Conservation (phyloP, 768 basidiomycete species). For the Trametopsis cervina region DNA sequence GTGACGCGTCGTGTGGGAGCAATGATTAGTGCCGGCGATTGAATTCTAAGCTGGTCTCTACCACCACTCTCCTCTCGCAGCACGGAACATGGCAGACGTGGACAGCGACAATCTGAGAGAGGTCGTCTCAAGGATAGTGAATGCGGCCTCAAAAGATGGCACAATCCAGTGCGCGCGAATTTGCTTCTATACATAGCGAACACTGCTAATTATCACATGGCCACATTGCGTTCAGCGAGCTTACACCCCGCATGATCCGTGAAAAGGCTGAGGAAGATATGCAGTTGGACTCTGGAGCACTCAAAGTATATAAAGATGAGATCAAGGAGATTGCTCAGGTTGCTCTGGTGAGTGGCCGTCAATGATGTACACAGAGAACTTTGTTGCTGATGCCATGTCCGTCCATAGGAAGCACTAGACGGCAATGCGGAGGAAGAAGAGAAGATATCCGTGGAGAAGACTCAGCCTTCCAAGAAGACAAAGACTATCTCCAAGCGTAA, state of each 20-base stretch:
- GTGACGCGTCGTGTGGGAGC: not conserved
- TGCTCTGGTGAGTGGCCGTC: conserved; percentile 31
- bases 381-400: conserved; percentile 11
- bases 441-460: not conserved
- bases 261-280: conserved; percentile 41
- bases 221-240: not conserved
- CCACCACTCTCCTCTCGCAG: not conserved
- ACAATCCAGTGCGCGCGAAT: conserved; percentile 27
- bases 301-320: conserved; percentile 39
- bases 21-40: too few species aligned
- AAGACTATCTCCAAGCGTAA: not conserved
- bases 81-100: conserved; percentile 1
- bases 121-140: conserved; percentile 28
- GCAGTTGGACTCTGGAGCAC: conserved; percentile 33
- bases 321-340: conserved; percentile 38
- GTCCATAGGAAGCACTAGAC: conserved; percentile 1
- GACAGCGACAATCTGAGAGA: conserved; percentile 26
- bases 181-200: not conserved
- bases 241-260: conserved; percentile 48
- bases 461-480: not conserved
- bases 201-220: not conserved
- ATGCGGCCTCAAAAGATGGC: conserved; percentile 20
- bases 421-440: not conserved
- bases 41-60: too few species aligned
- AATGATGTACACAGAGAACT: conserved; percentile 5